A percentile compares a stretch with the other conserved stretches of the same genome.
Conservation (phyloP, 257 asterid genomes). For the Solanum paucissectum region DNA sequence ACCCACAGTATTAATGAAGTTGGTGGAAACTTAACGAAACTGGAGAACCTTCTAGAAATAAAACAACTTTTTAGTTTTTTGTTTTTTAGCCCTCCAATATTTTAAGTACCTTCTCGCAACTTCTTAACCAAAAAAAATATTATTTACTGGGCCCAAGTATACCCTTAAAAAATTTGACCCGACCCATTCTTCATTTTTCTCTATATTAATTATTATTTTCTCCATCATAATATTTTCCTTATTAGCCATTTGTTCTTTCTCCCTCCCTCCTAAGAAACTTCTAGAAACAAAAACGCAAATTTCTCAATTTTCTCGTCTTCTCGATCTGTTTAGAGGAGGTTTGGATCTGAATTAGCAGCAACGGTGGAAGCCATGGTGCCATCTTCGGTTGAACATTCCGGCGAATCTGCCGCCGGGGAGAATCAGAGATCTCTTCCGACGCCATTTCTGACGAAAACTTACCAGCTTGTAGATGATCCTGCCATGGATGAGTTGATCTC, state of each 20-base stretch:
- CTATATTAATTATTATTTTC: not conserved
- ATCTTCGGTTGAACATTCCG: constrained; percentile 25
- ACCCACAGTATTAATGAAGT: not conserved
- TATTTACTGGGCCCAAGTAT: not conserved
- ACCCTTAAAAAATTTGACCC: not conserved
- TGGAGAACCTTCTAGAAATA: not conserved
- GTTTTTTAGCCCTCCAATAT: not conserved
- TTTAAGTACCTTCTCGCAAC: constrained; percentile 9
- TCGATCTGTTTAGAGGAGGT: not conserved
- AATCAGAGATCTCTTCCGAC: constrained; percentile 61
- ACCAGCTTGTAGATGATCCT: constrained; percentile 70
- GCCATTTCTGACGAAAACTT: constrained; percentile 79
- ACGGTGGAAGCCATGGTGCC: constrained; percentile 3
- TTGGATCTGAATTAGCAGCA: not conserved
- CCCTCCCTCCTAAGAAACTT: constrained; percentile 7
- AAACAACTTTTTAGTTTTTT: not conserved
- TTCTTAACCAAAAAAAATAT: not conserved
- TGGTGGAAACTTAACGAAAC: not conserved
- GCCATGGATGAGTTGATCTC: constrained; percentile 59
- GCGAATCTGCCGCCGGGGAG: constrained; percentile 35
- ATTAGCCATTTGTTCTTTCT: not conserved
- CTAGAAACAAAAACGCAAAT: constrained; percentile 7
- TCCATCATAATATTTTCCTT: not conserved
- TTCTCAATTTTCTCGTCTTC: not conserved
- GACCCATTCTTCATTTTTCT: not conserved